Evolutionary conservation across 495 filamentous ascomycete species (phyloP), one percentile per base, ranked within the genome.

Genomic region (Aspergillus leporis): DNA sequence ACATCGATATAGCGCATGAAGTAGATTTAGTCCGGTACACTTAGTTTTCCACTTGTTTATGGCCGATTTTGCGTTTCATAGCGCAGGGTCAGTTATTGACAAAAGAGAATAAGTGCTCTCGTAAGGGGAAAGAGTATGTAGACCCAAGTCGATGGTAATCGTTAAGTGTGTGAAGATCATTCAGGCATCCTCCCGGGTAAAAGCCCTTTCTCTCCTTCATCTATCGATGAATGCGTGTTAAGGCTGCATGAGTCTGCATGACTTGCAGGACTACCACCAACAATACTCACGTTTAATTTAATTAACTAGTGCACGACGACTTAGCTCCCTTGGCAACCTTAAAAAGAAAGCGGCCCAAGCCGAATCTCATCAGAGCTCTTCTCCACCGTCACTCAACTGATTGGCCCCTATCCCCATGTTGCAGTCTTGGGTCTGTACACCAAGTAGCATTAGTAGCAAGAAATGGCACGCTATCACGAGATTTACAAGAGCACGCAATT

Each of bases 401-500:
- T 45, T 55, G 21, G 53, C 19, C 22, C 28, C 12, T 9, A 18
- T 19, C 38, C 22, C 12, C 9, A 41, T 8, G 22, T 28, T 54
- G 23, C 19, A 54, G 41, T 25, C 55, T 57, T 51, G 55, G 55
- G 14, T 19, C 22, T 6, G 3, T 30, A 22, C 19, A 41, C 47
- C 32, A 50, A 51, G 30, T 56, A 34, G 1, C 14, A 49, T 14
- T 22, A 30, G 19, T 7, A 14, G 9, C 30, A 30, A 14, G 23
- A 49, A 56, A 22, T 16, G n/a, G 54, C 40, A 47, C 43, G 40
- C 43, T 56, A 56, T 40, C 38, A 5, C 19, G 40, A 55, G 5
- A 31, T 31, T 25, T n/a, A 48, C 18, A 34, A 19, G 36, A 51
- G 47, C 55, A 58, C 55, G 55, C 47, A 50, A 58, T 57, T 51